Evolutionary conservation across 768 basidiomycete genomes (phyloP), one percentile per base, ranked within the genome.

Genomic region (Strobilomyces dryophilus): DNA sequence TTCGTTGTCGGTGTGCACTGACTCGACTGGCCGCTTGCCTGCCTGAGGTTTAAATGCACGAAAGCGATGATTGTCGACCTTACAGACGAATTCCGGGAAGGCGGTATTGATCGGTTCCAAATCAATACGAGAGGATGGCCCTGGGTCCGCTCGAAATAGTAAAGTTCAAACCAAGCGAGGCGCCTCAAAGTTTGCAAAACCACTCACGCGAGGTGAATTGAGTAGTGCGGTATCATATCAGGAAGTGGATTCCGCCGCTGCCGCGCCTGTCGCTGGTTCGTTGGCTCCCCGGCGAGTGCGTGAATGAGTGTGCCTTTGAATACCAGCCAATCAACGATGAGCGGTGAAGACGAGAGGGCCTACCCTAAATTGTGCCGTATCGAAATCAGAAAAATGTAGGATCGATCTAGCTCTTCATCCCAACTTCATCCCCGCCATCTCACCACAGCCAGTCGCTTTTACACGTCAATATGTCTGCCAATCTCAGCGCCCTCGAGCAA

Each of bases 401-500:
- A 62, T 61, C 67, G 52, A 69, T 61, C 54, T 61, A n/a, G n/a
- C 55, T 65, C 60, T 62, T 67, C 56, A 59, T 66, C 64, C 58
- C 55, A 48, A 56, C 54, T 62, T 68, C 56, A 59, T 66, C 64
- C 58, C 55, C 49, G 56, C 54, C 71, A 63, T 64, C 55, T 63
- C 53, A 36, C 41, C 46, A 40, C 51, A 40, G 49, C 53, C 44
- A 17, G 44, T 48, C 45, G 32, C 18, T 35, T n/a, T 47, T 53
- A 55, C 42, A 64, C 55, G 47, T 60, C 52, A 66, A 63, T 12
- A 91, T 89, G 88, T 80, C 87, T 63, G 76, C 74, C 60, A 75
- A 90, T 71, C 77, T 89, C 60, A 58, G 67, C 27, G 82, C 87
- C 60, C 87, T 98, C 66, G 90, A 98, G 68, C 69, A 84, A 53